Percentiles rank a stretch among this genome's conserved stretches.
These are phyloP conservation scores for Mycena citricolor DNA, from an alignment of 1,284 basidiomycete genomes.

Conservation along the genomic window DNA sequence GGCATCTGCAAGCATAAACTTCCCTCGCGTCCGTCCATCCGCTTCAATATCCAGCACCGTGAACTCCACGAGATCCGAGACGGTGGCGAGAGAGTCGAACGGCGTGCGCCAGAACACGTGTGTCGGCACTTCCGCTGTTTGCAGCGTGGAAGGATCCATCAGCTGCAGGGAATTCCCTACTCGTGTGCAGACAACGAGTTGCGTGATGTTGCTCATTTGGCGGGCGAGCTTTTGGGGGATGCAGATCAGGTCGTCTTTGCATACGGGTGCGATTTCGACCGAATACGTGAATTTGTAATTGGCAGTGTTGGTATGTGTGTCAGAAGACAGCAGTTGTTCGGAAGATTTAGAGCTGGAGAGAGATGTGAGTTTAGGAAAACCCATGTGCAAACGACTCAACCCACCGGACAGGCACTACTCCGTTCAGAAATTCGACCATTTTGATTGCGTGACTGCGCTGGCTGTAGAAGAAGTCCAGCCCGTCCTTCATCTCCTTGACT, in stretches of 20 bases:
- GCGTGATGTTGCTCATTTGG: conserved; percentile 84
- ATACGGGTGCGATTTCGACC: conserved; percentile 94
- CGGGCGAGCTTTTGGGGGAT: conserved; percentile 83
- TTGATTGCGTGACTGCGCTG: conserved; percentile 90
- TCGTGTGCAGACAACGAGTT: conserved; percentile 85
- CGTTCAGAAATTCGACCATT: conserved; percentile 93
- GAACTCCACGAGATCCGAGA: conserved; percentile 91
- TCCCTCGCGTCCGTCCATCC: conserved; percentile 67
- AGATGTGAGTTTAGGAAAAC: background rate
- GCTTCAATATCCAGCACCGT: conserved; percentile 94
- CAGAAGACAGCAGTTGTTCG: conserved; percentile 90
- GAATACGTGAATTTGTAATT: conserved; percentile 99
- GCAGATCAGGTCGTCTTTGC: conserved; percentile 97
- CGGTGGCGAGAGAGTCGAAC: conserved; percentile 80
- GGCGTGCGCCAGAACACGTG: conserved; percentile 91
- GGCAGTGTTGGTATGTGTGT: conserved; percentile 89
- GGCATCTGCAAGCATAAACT: conserved; percentile 87
- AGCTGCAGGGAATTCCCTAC: conserved; percentile 92
- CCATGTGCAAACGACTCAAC: conserved; percentile 32
- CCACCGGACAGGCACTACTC: conserved; percentile 86
- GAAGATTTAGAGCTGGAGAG: conserved; percentile 78
- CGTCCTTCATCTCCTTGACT: conserved; percentile 91
- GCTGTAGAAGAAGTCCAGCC: conserved; percentile 96
- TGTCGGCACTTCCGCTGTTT: conserved; percentile 77
- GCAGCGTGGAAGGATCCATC: conserved; percentile 87